These are phyloP conservation scores for Chamaenerion angustifolium DNA, from an alignment of 345 rosid species.

Conservation along the genomic window DNA sequence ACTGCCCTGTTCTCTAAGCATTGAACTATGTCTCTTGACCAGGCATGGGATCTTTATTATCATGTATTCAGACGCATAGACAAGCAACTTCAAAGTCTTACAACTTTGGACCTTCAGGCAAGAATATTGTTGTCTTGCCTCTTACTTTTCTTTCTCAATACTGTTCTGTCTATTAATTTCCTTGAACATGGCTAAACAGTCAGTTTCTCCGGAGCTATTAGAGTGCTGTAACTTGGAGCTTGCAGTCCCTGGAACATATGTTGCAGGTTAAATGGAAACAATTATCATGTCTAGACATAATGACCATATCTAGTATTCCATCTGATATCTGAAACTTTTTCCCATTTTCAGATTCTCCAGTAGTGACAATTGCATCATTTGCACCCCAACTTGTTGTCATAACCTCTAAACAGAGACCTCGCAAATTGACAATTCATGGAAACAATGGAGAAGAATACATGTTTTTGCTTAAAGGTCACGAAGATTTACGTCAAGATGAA, in stretches of 20 bases:
- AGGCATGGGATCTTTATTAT: slow-evolving; percentile 99
- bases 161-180: slow-evolving; percentile 7
- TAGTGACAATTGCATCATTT: slow-evolving; percentile 85
- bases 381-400: slow-evolving; percentile 87
- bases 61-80: slow-evolving; percentile 93
- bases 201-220: slow-evolving; percentile 92
- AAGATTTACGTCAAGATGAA: slow-evolving; percentile 97
- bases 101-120: slow-evolving; percentile 87
- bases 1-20: no score
- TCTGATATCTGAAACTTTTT: not conserved
- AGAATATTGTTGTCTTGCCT: slow-evolving; percentile 12
- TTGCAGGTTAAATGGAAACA: slow-evolving; percentile 63
- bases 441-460: slow-evolving; percentile 88
- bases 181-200: slow-evolving; percentile 29
- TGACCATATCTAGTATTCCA: not conserved
- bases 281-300: not conserved
- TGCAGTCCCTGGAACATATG: slow-evolving; percentile 96
- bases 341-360: slow-evolving; percentile 46
- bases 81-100: slow-evolving; percentile 85
- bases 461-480: slow-evolving; percentile 93
- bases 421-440: slow-evolving; percentile 92
- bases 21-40: slow-evolving; percentile 9
- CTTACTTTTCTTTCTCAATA: not conserved
- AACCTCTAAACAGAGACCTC: slow-evolving; percentile 88
- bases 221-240: slow-evolving; percentile 85